These are phyloP conservation scores for Hypoxylon fragiforme DNA, from an alignment of 495 filamentous ascomycete genomes.

Conservation along the genomic window DNA sequence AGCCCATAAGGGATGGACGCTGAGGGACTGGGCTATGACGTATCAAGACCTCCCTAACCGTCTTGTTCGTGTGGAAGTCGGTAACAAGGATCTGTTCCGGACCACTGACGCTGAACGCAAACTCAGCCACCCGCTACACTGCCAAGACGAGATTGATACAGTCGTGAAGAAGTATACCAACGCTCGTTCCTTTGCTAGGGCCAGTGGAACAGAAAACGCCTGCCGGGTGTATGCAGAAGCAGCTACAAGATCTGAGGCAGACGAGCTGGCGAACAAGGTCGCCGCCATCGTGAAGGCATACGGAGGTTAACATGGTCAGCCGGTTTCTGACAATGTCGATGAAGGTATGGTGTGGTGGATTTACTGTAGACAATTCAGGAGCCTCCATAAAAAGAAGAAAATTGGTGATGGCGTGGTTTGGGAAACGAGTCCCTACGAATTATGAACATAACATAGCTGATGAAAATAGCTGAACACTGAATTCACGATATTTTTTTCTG, in stretches of 20 bases:
- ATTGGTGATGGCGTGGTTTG: conserved; percentile 1
- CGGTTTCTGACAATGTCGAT: neutral
- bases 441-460: conserved; percentile 21
- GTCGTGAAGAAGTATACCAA: conserved; percentile 88
- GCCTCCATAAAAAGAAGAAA: conserved; percentile 4
- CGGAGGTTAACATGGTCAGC: conserved; percentile 17
- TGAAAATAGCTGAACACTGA: conserved; percentile 19
- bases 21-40: conserved; percentile 87
- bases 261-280: conserved; percentile 83
- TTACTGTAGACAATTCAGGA: conserved; percentile 6
- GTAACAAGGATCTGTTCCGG: conserved; percentile 82
- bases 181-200: conserved; percentile 86
- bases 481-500: too few relatives aligned
- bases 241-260: conserved; percentile 77
- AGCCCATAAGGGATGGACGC: conserved; percentile 89
- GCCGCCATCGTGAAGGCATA: conserved; percentile 65
- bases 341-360: conserved; percentile 1
- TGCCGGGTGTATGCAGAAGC: conserved; percentile 98
- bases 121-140: conserved; percentile 74
- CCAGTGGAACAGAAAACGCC: conserved; percentile 93
- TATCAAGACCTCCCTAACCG: conserved; percentile 96
- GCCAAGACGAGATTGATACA: conserved; percentile 83
- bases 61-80: conserved; percentile 88
- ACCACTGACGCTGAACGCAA: conserved; percentile 89
- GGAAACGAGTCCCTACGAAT: conserved; percentile 13